Base-by-base conservation (phyloP, 176 grass and related monocot genomes). In the Raddia distichophylla region DNA sequence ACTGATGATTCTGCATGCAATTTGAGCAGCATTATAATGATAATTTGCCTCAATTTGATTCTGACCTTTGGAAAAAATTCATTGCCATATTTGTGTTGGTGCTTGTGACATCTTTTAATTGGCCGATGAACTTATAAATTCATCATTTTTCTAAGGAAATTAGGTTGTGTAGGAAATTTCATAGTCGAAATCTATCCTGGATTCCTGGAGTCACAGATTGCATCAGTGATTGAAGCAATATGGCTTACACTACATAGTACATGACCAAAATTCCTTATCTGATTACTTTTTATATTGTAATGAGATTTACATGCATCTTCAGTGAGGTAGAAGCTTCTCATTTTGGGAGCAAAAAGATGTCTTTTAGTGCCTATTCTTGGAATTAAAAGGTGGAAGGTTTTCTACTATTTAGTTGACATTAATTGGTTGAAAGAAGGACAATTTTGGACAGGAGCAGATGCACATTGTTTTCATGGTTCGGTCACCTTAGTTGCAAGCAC, bases 341-440 rank as follows among this genome's bases (percentile, higher is more conserved):
- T 52, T 49, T 33, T 62, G 57, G 44, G 57, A 49, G 44, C 10
- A 72, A 49, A 72, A 10, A 35, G 20, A 44, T 58, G 37, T 80
- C 14, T 35, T 62, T 51, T 7, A 9, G 12, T 73, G 10, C 11
- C 17, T 63, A 52, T 63, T 17, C 55, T 53, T 71, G 6, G 67
- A 71, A 67, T 47, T 57, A 58, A 58, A 52, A 69, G 16, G 8
- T 57, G 52, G 78, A 80, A 46, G n/a, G 51, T 69, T 69, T 11
- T 57, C 43, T 71, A 2, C 17, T 37, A 37, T 71, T 71, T 81
- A 10, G 56, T 82, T 47, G 64, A 45, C 48, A 55, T 67, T 79
- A 79, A 32, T 67, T 79, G 33, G 6, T 81, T 81, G 44, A 46
- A 17, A 34, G 49, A 80, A 80, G 51, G 20, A 71, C 67, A 37